phyloP scores from a whole-genome alignment of 495 filamentous ascomycete genomes.

The Paragyromitra xinjiangensis region DNA sequence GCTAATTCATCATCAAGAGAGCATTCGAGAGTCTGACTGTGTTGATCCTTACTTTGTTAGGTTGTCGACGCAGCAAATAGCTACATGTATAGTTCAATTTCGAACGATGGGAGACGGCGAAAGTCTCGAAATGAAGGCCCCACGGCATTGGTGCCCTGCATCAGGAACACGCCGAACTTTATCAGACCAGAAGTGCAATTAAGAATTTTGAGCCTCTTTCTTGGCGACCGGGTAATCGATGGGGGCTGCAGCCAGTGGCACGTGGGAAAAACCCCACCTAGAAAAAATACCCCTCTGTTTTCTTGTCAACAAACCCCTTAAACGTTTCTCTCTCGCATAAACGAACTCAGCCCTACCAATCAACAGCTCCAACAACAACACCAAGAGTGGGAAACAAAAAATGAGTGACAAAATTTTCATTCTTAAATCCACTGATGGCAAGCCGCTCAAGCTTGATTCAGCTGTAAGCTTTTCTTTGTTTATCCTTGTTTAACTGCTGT shows the following conservation, averaged over 20 bases:
- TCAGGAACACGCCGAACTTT: neutral
- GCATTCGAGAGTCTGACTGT: neutral
- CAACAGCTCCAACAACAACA: conserved; percentile 17
- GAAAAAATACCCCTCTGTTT: conserved; percentile 46
- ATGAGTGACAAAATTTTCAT: conserved; percentile 76
- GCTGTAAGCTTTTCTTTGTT: conserved; percentile 59
- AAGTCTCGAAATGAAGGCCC: neutral
- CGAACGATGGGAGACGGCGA: neutral
- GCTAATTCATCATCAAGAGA: neutral
- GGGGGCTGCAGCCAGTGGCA: conserved; percentile 14
- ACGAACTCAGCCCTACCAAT: conserved; percentile 31
- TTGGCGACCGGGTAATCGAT: conserved; percentile 49
- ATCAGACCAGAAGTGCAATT: conserved; percentile 35
- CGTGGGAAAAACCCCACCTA: conserved; percentile 40
- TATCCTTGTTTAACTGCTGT: neutral
- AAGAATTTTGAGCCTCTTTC: conserved; percentile 48
- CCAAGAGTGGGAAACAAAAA: neutral
- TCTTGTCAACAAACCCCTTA: conserved; percentile 46
- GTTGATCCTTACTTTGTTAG: neutral
- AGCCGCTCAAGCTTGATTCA: conserved; percentile 87
- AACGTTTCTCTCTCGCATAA: conserved; percentile 17
- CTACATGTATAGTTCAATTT: neutral
- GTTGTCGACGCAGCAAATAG: neutral
- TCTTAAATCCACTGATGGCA: conserved; percentile 72
- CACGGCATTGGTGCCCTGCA: neutral